phyloP scores from a whole-genome alignment of 805 yeast genomes.

The Lipomyces oligophaga region DNA sequence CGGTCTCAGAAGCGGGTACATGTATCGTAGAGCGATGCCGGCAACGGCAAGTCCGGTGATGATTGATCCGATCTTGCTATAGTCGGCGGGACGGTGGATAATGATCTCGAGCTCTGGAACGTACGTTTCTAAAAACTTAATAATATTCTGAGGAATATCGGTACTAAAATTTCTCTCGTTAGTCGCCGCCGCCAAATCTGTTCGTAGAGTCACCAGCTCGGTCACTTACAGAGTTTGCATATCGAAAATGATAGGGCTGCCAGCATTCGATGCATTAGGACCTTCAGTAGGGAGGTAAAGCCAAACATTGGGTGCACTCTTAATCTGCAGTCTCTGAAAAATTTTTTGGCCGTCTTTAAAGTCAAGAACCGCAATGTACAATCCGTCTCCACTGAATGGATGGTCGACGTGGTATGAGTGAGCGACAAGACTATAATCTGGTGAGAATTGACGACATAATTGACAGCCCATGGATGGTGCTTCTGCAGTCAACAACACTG shows the following conservation, averaged over 20 bases:
- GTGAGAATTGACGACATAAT: slow-evolving; percentile 66
- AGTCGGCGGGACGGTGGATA: slow-evolving; percentile 37
- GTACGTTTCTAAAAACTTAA: slow-evolving; percentile 17
- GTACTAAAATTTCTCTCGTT: slow-evolving; percentile 9
- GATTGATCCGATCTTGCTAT: slow-evolving; percentile 26
- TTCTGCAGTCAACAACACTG: slow-evolving; percentile 68
- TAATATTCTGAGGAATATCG: slow-evolving; percentile 13
- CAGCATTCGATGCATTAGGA: slow-evolving; percentile 36
- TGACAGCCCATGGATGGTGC: slow-evolving; percentile 70
- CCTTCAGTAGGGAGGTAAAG: slow-evolving; percentile 52
- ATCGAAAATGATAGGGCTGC: slow-evolving; percentile 19
- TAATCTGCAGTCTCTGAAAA: slow-evolving; percentile 52
- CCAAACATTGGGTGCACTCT: slow-evolving; percentile 74
- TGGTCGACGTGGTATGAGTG: slow-evolving; percentile 58
- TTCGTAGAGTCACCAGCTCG: not conserved
- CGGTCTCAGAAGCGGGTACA: slow-evolving; percentile 21
- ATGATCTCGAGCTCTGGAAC: slow-evolving; percentile 24
- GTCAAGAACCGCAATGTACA: slow-evolving; percentile 75
- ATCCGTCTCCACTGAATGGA: slow-evolving; percentile 47
- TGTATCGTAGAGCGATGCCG: slow-evolving; percentile 4
- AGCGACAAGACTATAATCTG: slow-evolving; percentile 60
- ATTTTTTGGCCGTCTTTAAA: slow-evolving; percentile 53
- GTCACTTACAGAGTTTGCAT: slow-evolving; percentile 29
- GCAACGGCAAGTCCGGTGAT: slow-evolving; percentile 10
- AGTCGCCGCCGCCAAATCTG: no score